Evolutionary conservation across 2,329 filamentous ascomycete species (phyloP).

Genomic region (Aspergillus flavus): DNA sequence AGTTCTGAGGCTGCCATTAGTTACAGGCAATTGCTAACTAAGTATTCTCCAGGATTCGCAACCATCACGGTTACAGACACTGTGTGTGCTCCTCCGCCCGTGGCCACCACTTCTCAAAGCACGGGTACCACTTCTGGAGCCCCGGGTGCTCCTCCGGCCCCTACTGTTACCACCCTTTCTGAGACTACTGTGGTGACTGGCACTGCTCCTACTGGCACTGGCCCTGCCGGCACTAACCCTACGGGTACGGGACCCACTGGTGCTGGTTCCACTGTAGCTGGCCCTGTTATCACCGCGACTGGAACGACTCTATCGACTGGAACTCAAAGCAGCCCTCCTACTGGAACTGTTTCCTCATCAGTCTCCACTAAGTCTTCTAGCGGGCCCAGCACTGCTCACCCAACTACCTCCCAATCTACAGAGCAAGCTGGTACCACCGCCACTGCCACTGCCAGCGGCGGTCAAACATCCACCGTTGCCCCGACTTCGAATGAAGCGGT

Average conservation of each 20-base stretch:
- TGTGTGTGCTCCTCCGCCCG: conserved; percentile 12
- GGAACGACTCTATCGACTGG: background rate
- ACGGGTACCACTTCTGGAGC: conserved; percentile 3
- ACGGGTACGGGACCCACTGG: background rate
- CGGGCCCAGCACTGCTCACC: background rate
- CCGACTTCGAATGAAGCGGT: conserved; percentile 25
- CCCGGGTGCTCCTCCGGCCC: background rate
- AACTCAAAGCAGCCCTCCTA: background rate
- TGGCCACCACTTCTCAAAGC: conserved; percentile 1
- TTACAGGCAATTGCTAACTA: background rate
- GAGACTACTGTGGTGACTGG: conserved; percentile 4
- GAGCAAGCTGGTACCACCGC: background rate
- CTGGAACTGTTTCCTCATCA: background rate
- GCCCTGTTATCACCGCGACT: background rate
- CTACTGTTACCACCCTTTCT: conserved; percentile 6
- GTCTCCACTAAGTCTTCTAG: background rate
- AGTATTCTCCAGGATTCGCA: background rate
- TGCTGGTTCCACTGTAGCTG: conserved; percentile 6
- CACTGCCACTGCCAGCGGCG: conserved; percentile 12
- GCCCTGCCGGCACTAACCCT: background rate
- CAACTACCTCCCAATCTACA: conserved; percentile 5
- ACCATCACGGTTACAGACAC: conserved; percentile 30
- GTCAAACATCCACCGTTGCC: conserved; percentile 7
- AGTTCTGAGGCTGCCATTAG: background rate
- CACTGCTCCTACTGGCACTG: background rate